phyloP scores from a whole-genome alignment of 495 filamentous ascomycete genomes.

The Aspergillus kassunensis region DNA sequence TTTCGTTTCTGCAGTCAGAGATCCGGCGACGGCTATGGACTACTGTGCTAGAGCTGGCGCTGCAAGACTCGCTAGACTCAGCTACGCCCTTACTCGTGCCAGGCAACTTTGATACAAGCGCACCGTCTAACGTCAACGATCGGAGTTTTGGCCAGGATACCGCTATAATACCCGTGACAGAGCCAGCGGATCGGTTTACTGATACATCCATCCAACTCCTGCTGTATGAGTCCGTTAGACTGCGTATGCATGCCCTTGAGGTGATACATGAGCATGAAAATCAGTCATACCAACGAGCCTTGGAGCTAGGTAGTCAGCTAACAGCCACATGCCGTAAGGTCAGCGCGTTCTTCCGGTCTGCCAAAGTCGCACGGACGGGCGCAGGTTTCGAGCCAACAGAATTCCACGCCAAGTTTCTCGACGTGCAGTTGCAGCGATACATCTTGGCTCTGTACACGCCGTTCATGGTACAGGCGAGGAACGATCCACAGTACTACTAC shows the following conservation, averaged over 20 bases:
- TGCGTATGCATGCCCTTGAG: neutral
- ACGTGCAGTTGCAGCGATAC: neutral
- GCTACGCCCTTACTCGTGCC: constrained; percentile 35
- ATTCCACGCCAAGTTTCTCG: neutral
- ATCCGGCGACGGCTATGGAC: constrained; percentile 54
- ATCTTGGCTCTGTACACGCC: neutral
- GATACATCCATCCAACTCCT: neutral
- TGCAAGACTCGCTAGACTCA: neutral
- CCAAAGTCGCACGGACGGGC: no score
- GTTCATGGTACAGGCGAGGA: neutral
- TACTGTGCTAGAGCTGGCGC: constrained; percentile 50
- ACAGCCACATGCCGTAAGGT: neutral
- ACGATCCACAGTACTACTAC: constrained; percentile 28
- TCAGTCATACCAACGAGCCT: neutral
- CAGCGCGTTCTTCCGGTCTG: neutral
- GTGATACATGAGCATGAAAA: neutral
- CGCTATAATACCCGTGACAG: neutral
- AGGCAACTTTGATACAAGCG: constrained; percentile 35
- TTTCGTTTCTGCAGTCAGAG: constrained; percentile 46
- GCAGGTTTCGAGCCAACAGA: neutral
- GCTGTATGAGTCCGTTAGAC: neutral
- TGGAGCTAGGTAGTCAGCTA: neutral
- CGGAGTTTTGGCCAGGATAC: neutral
- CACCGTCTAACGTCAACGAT: neutral
- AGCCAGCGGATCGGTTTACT: neutral